Percentiles rank a stretch among this genome's conserved stretches.
Evolutionary conservation across 495 filamentous ascomycete species (phyloP).

Genomic region (Bathelium albidoporum): DNA sequence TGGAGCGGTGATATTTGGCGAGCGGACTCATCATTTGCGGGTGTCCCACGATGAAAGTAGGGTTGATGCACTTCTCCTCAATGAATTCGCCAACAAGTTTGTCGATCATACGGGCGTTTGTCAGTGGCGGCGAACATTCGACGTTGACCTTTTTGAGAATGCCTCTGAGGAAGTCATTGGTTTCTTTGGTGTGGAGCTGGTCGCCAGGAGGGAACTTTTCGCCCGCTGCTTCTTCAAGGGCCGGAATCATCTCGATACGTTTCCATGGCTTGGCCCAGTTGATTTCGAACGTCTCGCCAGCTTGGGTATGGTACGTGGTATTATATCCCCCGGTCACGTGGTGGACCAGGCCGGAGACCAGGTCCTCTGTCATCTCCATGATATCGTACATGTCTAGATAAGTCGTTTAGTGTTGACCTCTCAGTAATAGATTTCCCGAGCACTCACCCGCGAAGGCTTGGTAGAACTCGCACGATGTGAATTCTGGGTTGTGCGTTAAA

Average conservation of each 20-base stretch:
- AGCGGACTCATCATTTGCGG: conserved; percentile 97
- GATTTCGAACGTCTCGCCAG: conserved; percentile 73
- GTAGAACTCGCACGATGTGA: conserved; percentile 97
- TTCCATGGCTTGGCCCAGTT: conserved; percentile 97
- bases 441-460: conserved; percentile 59
- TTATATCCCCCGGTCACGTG: conserved; percentile 72
- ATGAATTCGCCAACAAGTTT: conserved; percentile 95
- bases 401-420: neutral
- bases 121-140: conserved; percentile 80
- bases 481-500: conserved; percentile 96
- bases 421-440: neutral
- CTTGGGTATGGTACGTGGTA: conserved; percentile 72
- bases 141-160: conserved; percentile 82
- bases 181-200: conserved; percentile 81
- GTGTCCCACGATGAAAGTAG: conserved; percentile 90
- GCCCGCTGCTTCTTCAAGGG: conserved; percentile 76
- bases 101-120: conserved; percentile 96
- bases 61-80: conserved; percentile 86
- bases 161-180: conserved; percentile 72
- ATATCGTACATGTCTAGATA: conserved; percentile 68
- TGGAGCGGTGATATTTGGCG: conserved; percentile 82
- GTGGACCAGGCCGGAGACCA: conserved; percentile 88
- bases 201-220: conserved; percentile 87
- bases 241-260: conserved; percentile 92
- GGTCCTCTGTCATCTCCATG: conserved; percentile 88